Base-by-base conservation (phyloP, 345 rosid genomes). In the Bruguiera gymnorhiza region DNA sequence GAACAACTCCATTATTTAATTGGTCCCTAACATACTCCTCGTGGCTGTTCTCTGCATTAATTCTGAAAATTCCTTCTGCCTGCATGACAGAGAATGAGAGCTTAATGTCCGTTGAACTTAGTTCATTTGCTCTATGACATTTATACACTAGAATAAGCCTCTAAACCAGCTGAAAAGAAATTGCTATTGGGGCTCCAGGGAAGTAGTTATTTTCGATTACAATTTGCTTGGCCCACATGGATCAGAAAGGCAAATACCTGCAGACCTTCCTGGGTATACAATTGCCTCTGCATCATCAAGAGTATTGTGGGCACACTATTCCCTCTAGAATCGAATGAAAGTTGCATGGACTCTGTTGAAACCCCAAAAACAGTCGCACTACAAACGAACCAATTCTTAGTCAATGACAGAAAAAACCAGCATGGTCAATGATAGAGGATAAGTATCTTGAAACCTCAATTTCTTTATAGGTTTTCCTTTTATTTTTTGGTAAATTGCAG, bases 11-110 rank as follows among this genome's bases (percentile, higher is more conserved):
- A 63, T 83, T 74, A 65, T 92, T 96, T 79, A 96, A 76, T 75
- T 92, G 91, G 62, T 89, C 96, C 78, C 98, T 85, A 21, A 87
- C 94, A 76, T 84, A 82, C 81, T 92, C 98, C 75, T 96, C 99
- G 77, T 92, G 98, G 72, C 87, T 82, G 67, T 92, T 96, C 69
- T 83, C 98, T 27, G 91, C 98, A 74, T 83, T 92, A 53, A 92
- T 90, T 83, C 99, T 79, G 88, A 96, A 96, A 68, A 96, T 85
- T 67, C 99, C 99, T 80, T 96, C 99, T 29, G 91, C 96, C 98
- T 95, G 84, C 13, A 51, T 21, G 57, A 55, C 50, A 6, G 16
- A 59, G 61, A 58, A 34, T 32, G n/a, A 61, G 23, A 53, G 5
- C 11, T 53, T 36, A 52, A 31, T 24, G 2, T 6, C 52, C 9